Evolutionary conservation across 2,329 filamentous ascomycete species (phyloP).

Genomic region (Diaporthe eres): DNA sequence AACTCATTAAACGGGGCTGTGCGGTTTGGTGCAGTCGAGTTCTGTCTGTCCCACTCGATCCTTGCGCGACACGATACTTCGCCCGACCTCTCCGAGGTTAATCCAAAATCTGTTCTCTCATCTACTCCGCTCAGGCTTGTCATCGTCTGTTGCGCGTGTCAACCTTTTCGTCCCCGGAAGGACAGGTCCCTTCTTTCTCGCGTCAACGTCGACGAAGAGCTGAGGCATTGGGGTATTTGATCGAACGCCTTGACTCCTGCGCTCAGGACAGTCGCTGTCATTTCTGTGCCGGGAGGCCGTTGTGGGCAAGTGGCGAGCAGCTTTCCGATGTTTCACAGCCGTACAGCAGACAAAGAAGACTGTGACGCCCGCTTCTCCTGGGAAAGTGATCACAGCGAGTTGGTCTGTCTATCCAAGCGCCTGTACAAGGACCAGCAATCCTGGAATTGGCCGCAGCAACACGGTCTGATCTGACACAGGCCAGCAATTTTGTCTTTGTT

Average conservation of each 20-base stretch:
- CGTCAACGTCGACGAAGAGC: background rate
- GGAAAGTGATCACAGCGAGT: constrained; percentile 31
- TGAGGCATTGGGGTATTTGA: background rate
- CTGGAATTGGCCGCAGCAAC: constrained; percentile 28
- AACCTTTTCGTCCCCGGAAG: background rate
- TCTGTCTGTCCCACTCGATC: constrained; percentile 29
- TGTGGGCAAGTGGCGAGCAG: constrained; percentile 46
- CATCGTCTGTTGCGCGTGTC: background rate
- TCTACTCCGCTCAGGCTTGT: background rate
- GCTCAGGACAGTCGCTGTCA: constrained; percentile 39
- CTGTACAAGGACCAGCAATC: constrained; percentile 23
- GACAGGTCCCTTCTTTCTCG: background rate
- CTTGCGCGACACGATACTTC: constrained; percentile 31
- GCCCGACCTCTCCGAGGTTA: constrained; percentile 16
- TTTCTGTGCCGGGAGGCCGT: constrained; percentile 21
- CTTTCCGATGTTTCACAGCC: constrained; percentile 52
- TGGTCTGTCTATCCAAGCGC: constrained; percentile 33
- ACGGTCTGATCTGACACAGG: constrained; percentile 31
- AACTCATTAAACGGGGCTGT: constrained; percentile 18
- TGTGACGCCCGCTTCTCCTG: constrained; percentile 44
- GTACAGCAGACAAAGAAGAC: constrained; percentile 51
- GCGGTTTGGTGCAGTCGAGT: constrained; percentile 31
- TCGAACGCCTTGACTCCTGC: background rate
- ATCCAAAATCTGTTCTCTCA: background rate
- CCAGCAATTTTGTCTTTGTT: constrained; percentile 34